Base-by-base conservation (phyloP, 2,329 filamentous ascomycete species). In the Aspergillus calidoustus region DNA sequence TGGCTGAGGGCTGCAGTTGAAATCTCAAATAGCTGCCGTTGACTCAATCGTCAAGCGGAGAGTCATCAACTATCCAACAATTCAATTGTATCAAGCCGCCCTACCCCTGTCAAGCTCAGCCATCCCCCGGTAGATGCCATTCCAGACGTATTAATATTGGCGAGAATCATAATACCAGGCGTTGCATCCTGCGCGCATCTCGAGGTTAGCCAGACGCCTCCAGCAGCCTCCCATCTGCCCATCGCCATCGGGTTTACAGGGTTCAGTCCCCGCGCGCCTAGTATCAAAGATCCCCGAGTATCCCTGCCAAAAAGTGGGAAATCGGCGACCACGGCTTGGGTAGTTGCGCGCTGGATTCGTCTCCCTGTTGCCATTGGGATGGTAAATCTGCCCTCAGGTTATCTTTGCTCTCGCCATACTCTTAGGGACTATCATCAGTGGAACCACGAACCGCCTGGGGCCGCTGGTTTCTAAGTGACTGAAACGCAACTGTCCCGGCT, bases 391-490 rank as follows among this genome's bases (percentile, higher is more conserved):
- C 25, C 15, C 30, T 30, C 46, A 55, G 7, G 9, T 46, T 51
- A 43, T 31, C 15, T 22, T 43, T 30, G 13, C 19, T 49, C 22
- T 48, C 52, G n/a, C 44, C 54, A 8, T 49, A 31, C 25, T 19
- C 25, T 56, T 28, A 38, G 15, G 17, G 48, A 38, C 43, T 13
- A 43, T 47, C 46, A 31, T n/a, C 44, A 52, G 34, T 49, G 58
- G 58, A 60, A 31, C 58, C 52, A 60, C 58, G 58, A 60, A 47
- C 46, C 23, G 31, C 22, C 53, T 54, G 28, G n/a, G 48, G 48
- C 25, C 48, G 38, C 17, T 43, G 23, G 41, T 44, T 46, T 30
- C 44, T 44, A 3, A n/a, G 7, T 46, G 41, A n/a, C 49, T 54
- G 57, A 59, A 55, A 60, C 52, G 43, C 47, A 7, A 28, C 47